These are phyloP conservation scores for Hibiscus mutabilis DNA, from an alignment of 345 rosid genomes.

Conservation along the genomic window DNA sequence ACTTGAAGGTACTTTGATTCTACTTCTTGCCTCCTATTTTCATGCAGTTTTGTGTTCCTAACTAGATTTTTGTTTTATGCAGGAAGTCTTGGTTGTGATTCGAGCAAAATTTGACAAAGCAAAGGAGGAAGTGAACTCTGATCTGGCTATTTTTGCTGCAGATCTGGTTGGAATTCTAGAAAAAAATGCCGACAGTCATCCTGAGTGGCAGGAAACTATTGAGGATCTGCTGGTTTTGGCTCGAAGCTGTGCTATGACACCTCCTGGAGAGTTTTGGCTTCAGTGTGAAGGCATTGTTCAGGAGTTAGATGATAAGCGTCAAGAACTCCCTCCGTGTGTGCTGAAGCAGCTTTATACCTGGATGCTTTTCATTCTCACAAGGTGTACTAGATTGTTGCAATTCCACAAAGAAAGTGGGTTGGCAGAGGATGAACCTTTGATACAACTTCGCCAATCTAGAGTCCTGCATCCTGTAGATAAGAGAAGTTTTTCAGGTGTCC, in stretches of 20 bases:
- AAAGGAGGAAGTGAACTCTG: constrained; percentile 98
- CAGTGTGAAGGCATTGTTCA: constrained; percentile 99
- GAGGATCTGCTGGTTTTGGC: constrained; percentile 95
- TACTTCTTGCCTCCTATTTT: constrained; percentile 5
- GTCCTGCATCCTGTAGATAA: constrained; percentile 70
- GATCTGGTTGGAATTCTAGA: constrained; percentile 94
- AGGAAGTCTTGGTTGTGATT: constrained; percentile 81
- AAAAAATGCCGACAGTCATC: constrained; percentile 92
- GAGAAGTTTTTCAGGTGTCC: constrained; percentile 37
- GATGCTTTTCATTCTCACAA: constrained; percentile 97
- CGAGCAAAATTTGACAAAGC: constrained; percentile 91
- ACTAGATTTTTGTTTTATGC: constrained; percentile 18
- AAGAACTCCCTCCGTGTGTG: constrained; percentile 87
- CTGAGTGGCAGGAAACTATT: constrained; percentile 92
- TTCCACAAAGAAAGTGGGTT: constrained; percentile 97
- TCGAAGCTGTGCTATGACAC: constrained; percentile 92
- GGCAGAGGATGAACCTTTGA: constrained; percentile 63
- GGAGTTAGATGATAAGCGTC: constrained; percentile 96
- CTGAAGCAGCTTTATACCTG: constrained; percentile 94
- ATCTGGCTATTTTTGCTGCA: constrained; percentile 90
- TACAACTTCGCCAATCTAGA: constrained; percentile 77
- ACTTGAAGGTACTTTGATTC: constrained; percentile 53
- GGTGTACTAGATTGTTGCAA: constrained; percentile 95
- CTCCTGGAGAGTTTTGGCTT: constrained; percentile 97
- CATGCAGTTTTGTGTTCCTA: constrained; percentile 11